Conservation (phyloP, 495 filamentous ascomycete species). For the Talaromyces nanjingensis region DNA sequence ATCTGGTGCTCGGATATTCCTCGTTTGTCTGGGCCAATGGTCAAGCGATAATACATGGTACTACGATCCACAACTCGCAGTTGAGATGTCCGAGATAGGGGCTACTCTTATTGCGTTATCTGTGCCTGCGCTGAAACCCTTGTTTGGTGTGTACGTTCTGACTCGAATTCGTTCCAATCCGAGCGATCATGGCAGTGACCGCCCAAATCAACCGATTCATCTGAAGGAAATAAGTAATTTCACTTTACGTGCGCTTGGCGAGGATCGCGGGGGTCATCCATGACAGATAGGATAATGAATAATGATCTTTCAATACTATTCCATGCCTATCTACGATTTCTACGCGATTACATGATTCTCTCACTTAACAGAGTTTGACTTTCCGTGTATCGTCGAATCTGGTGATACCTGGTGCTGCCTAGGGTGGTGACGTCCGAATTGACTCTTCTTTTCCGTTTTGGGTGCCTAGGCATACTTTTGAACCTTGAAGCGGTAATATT, state of each 20-base stretch:
- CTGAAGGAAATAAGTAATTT: background rate
- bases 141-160: constrained; percentile 21
- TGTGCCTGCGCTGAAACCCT: constrained; percentile 35
- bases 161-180: constrained; percentile 3
- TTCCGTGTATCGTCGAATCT: background rate
- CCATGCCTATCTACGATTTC: background rate
- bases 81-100: constrained; percentile 39
- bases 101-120: constrained; percentile 38
- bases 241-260: background rate
- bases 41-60: constrained; percentile 33
- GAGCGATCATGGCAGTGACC: background rate
- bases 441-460: background rate
- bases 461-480: background rate
- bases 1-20: constrained; percentile 32
- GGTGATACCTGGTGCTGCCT: background rate
- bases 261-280: background rate
- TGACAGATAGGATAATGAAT: background rate
- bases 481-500: constrained; percentile 5
- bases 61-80: constrained; percentile 37
- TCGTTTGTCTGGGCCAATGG: constrained; percentile 36
- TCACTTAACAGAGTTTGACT: background rate
- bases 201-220: background rate
- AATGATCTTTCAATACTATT: background rate
- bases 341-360: background rate
- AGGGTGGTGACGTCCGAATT: background rate